These are phyloP conservation scores for Penicillium flavigenum DNA, from an alignment of 495 filamentous ascomycete genomes.

Conservation along the genomic window DNA sequence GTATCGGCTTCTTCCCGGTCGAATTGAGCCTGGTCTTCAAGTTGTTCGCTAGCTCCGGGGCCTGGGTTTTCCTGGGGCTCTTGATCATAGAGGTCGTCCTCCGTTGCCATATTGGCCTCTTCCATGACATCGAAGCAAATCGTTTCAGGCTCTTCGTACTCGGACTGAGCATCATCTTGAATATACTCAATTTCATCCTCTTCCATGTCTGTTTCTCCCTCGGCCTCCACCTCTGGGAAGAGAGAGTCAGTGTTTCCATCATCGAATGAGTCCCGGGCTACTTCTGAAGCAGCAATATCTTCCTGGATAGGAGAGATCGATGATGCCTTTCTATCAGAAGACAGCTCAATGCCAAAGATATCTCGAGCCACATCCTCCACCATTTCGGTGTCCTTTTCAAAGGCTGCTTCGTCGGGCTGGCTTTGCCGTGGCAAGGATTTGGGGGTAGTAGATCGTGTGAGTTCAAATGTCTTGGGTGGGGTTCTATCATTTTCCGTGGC, in stretches of 20 bases:
- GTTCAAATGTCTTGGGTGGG: neutral
- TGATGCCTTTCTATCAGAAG: conserved; percentile 13
- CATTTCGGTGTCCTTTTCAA: conserved; percentile 23
- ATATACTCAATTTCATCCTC: neutral
- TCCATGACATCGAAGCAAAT: conserved; percentile 29
- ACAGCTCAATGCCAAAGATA: conserved; percentile 29
- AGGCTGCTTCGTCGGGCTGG: neutral
- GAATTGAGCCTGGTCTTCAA: conserved; percentile 15
- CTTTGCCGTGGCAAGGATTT: neutral
- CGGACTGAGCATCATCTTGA: conserved; percentile 15
- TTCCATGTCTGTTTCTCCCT: neutral
- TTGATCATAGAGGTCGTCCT: conserved; percentile 8
- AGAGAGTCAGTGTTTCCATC: conserved; percentile 12
- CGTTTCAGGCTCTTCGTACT: conserved; percentile 27
- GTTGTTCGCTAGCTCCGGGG: neutral
- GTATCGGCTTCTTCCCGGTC: conserved; percentile 27
- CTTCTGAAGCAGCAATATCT: conserved; percentile 4
- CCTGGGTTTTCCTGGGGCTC: neutral
- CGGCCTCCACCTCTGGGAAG: neutral
- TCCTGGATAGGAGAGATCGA: conserved; percentile 10
- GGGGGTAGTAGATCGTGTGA: neutral
- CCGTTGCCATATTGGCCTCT: conserved; percentile 15
- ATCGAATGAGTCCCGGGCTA: conserved; percentile 4
- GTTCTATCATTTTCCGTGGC: neutral
- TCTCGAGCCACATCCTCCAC: conserved; percentile 31